Evolutionary conservation across 495 filamentous ascomycete genomes (phyloP).

Genomic region (Penicillium ochrochloron): DNA sequence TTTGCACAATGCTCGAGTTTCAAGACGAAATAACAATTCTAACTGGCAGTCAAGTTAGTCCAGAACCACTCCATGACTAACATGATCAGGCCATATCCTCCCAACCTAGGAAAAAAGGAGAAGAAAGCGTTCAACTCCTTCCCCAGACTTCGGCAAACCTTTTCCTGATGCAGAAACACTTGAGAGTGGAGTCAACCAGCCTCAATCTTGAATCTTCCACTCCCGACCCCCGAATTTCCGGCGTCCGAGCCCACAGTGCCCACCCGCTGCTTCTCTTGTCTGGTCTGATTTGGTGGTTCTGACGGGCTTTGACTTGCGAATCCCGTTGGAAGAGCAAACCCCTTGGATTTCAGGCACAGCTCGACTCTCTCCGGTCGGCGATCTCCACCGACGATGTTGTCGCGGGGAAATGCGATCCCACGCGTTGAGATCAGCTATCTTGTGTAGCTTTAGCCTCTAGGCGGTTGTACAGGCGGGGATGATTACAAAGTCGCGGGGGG

Average conservation of each 20-base stretch:
- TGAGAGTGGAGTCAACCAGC: neutral
- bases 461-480: neutral
- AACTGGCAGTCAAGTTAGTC: neutral
- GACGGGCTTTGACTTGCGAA: constrained; percentile 1
- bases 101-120: neutral
- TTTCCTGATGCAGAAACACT: neutral
- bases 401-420: constrained; percentile 1
- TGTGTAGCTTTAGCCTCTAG: neutral
- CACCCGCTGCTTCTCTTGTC: neutral
- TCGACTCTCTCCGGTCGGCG: constrained; percentile 2
- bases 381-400: constrained; percentile 2
- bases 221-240: constrained; percentile 26
- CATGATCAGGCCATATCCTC: neutral
- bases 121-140: constrained; percentile 4
- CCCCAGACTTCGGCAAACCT: constrained; percentile 24
- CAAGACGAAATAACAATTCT: neutral
- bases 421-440: neutral
- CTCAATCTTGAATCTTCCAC: constrained; percentile 17
- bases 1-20: neutral
- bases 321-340: neutral
- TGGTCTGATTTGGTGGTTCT: neutral
- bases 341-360: constrained; percentile 2
- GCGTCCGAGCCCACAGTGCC: constrained; percentile 20
- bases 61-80: neutral
- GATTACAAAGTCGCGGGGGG: neutral